Conservation (phyloP, 1,284 basidiomycete genomes). For the Melampsora medusae region DNA sequence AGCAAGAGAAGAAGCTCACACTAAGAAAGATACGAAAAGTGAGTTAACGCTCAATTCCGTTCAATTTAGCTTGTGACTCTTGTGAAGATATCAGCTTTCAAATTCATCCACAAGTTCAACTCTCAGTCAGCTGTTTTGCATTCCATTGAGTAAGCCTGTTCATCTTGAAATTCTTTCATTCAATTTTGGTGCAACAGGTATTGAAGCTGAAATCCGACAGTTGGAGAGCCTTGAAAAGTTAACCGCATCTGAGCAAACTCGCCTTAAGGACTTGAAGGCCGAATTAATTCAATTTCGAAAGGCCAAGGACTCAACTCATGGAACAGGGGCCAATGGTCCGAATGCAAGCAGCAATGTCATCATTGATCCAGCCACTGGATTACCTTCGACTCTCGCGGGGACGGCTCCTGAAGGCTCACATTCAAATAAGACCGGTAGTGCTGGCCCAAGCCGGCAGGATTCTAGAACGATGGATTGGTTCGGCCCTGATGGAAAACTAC, state of each 20-base stretch:
- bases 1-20: conserved; percentile 31
- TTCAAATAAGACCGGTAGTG: background rate
- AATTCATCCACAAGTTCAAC: background rate
- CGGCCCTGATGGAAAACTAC: conserved; percentile 40
- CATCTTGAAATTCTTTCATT: background rate
- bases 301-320: conserved; percentile 11
- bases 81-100: conserved; percentile 1
- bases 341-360: conserved; percentile 19
- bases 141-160: conserved; percentile 5
- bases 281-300: conserved; percentile 24
- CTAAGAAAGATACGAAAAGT: conserved; percentile 36
- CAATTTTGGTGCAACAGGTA: conserved; percentile 9
- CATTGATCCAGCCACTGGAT: conserved; percentile 35
- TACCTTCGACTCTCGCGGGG: conserved; percentile 6
- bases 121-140: background rate
- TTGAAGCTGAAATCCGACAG: conserved; percentile 42
- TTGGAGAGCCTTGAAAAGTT: conserved; percentile 30
- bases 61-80: background rate
- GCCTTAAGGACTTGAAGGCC: conserved; percentile 22
- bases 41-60: background rate
- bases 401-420: background rate
- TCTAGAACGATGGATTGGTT: conserved; percentile 39
- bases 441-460: background rate
- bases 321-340: background rate
- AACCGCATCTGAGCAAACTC: conserved; percentile 23